A percentile compares a stretch with the other conserved stretches of the same genome.
These are phyloP conservation scores for Hydnomerulius pinastri DNA, from an alignment of 768 basidiomycete genomes.

Conservation along the genomic window DNA sequence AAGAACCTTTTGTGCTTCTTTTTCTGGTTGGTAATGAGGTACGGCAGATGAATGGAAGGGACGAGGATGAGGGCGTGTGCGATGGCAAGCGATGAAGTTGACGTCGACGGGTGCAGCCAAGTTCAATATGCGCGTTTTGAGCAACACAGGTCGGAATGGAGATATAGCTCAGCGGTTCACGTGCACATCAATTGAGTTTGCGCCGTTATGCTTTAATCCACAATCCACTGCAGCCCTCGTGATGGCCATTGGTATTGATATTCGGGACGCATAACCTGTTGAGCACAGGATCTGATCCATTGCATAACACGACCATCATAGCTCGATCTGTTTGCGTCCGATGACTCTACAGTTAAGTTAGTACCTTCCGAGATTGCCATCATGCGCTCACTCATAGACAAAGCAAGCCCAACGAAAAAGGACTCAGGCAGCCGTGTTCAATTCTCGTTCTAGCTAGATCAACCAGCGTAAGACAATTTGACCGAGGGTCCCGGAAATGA, in stretches of 20 bases:
- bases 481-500: constrained; percentile 25
- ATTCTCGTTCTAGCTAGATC: constrained; percentile 13
- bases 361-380: not conserved
- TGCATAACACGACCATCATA: constrained; percentile 17
- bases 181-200: too few species aligned
- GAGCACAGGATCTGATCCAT: constrained; percentile 10
- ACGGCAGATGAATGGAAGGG: not conserved
- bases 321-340: not conserved
- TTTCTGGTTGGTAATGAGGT: not conserved
- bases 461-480: constrained; percentile 12
- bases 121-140: too few species aligned
- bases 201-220: too few species aligned
- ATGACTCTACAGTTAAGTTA: not conserved
- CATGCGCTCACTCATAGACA: not conserved
- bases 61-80: too few species aligned
- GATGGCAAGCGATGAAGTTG: too few species aligned
- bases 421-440: constrained; percentile 1
- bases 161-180: constrained; percentile 13
- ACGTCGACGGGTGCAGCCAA: too few species aligned
- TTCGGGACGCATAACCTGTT: constrained; percentile 29
- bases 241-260: constrained; percentile 17
- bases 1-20: not conserved
- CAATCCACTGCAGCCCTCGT: too few species aligned
- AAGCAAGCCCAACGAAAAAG: not conserved
- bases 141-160: too few species aligned